Base-by-base conservation (phyloP, 164 flowering plant genomes). In the Macadamia tetraphylla region DNA sequence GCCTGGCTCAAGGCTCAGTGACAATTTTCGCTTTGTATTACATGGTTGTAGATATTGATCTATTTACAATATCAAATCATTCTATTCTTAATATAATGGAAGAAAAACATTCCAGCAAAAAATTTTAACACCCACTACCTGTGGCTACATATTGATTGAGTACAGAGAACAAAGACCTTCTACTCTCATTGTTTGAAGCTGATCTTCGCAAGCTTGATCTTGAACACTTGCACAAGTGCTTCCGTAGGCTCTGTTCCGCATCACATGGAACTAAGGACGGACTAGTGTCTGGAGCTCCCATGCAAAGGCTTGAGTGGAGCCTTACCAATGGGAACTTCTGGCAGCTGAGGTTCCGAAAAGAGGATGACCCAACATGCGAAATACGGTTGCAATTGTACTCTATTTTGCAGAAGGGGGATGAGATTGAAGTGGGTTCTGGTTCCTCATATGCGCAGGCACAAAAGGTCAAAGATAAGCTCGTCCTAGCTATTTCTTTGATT, bases 251-350 rank as follows among this genome's bases (percentile, higher is more conserved):
- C n/a, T 74, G 68, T 32, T 81, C 78, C 2, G 60, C 65, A 1
- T 57, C 62, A 62, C 80, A 63, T 10, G 83, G 82, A 68, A 80
- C 79, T 61, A 83, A 67, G 67, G 85, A 75, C 8, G 89, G 82
- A 62, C 82, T 77, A 1, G 82, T 69, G 18, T 84, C 82, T 9
- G 87, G 75, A 23, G 76, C 85, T 64, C 96, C 91, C 82, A 87
- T 67, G 83, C 96, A 93, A 53, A 87, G 75, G 62, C 87, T 76
- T 0, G 90, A 79, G 76, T 81, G 83, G 70, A 92, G 62, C 69
- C 79, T 92, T 74, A 88, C 65, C 3, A 87, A 83, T 43, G 94
- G 82, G 73, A 93, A 87, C 73, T 74, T 79, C 69, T 83, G 90
- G 76, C 90, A 86, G 76, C 88, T 85, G 17, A 93, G 64, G 53